Evolutionary conservation across 179 eudicot species (phyloP).

Genomic region (Carnegiea gigantea): DNA sequence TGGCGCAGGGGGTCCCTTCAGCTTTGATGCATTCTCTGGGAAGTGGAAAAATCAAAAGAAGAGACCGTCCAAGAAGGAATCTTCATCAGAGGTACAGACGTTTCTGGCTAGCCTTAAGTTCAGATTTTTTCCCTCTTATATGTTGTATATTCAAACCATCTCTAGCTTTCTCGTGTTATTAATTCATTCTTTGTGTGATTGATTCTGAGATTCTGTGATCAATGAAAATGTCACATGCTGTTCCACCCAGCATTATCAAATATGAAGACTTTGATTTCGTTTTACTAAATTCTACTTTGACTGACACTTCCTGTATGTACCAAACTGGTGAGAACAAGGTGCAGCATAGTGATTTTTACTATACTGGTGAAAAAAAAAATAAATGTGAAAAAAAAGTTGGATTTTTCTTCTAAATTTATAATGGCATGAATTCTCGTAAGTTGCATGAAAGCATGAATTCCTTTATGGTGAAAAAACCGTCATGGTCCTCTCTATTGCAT

Average conservation of each 20-base stretch:
- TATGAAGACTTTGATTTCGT: neutral
- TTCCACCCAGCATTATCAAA: neutral
- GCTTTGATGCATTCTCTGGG: constrained; percentile 70
- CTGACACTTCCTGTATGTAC: neutral
- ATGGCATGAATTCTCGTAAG: neutral
- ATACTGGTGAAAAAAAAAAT: neutral
- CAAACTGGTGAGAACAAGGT: neutral
- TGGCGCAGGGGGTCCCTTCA: constrained; percentile 68
- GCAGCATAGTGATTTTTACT: neutral
- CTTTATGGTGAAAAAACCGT: too few relatives aligned
- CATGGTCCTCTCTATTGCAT: neutral
- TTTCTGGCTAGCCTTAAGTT: constrained; percentile 88
- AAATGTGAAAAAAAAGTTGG: neutral
- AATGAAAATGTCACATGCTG: neutral
- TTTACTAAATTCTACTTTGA: neutral
- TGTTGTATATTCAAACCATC: neutral
- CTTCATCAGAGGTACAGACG: constrained; percentile 58
- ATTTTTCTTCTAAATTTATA: neutral
- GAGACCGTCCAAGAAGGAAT: constrained; percentile 53
- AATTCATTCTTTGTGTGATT: neutral
- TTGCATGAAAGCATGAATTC: neutral
- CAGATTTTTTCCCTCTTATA: constrained; percentile 10
- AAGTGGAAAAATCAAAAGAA: constrained; percentile 61
- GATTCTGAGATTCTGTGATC: neutral
- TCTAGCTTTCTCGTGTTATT: neutral